Evolutionary conservation across 2,329 filamentous ascomycete genomes (phyloP).

Genomic region (Epichloe typhina): DNA sequence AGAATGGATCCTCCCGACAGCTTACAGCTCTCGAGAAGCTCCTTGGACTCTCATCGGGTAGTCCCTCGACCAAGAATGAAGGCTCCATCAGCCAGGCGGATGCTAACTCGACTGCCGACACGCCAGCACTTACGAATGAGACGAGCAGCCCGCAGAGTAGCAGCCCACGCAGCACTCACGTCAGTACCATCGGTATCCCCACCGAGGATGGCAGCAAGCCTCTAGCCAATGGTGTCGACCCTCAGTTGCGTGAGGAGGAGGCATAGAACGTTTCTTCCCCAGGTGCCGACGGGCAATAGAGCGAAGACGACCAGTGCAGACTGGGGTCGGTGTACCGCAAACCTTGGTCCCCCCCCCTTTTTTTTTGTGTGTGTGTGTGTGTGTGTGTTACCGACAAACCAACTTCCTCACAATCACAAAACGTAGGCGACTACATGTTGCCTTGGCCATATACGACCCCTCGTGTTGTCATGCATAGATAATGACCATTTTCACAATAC

Average conservation of each 20-base stretch:
- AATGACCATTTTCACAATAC: constrained; percentile 1
- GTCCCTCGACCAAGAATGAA: constrained; percentile 13
- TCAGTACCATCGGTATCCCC: constrained; percentile 35
- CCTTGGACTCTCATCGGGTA: constrained; percentile 13
- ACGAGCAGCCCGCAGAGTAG: constrained; percentile 57
- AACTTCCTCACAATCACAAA: background rate
- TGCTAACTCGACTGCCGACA: constrained; percentile 42
- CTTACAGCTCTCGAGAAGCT: constrained; percentile 23
- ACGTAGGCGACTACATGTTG: background rate
- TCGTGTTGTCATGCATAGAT: constrained; percentile 1
- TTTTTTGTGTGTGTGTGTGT: background rate
- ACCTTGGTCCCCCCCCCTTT: background rate
- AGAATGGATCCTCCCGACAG: constrained; percentile 52
- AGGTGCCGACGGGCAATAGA: background rate
- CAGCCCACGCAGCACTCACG: constrained; percentile 49
- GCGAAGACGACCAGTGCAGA: background rate
- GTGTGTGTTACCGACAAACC: background rate
- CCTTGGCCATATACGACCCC: background rate
- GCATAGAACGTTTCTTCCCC: constrained; percentile 9
- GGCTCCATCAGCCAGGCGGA: constrained; percentile 29
- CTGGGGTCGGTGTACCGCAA: background rate
- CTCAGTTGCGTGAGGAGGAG: constrained; percentile 19
- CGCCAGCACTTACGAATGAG: constrained; percentile 54
- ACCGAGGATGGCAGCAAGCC: constrained; percentile 17
- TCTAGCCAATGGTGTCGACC: constrained; percentile 7